phyloP scores from a whole-genome alignment of 495 filamentous ascomycete species.

The Glonium stellatum region DNA sequence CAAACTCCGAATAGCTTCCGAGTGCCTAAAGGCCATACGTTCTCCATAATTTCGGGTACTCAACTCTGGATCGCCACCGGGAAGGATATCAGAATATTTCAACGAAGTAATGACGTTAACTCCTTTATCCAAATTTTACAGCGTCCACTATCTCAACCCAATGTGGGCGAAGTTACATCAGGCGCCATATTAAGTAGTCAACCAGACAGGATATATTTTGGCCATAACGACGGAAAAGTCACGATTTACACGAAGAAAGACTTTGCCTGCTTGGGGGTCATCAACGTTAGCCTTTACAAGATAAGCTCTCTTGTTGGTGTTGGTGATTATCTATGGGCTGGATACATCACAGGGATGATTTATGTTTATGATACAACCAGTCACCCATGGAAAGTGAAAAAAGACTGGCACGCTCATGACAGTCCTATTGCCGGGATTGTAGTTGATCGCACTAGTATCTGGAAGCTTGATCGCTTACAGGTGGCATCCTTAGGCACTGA shows the following conservation, averaged over 20 bases:
- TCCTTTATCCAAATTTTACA: conserved; percentile 64
- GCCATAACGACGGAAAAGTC: conserved; percentile 89
- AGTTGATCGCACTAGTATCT: conserved; percentile 74
- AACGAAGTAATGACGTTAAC: conserved; percentile 60
- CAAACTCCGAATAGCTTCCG: conserved; percentile 60
- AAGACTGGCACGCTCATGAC: conserved; percentile 89
- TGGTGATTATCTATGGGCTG: conserved; percentile 84
- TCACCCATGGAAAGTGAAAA: conserved; percentile 80
- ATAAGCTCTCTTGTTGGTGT: conserved; percentile 82
- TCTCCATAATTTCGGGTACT: conserved; percentile 73
- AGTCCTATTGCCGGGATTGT: conserved; percentile 70
- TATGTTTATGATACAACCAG: conserved; percentile 81
- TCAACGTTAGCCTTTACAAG: conserved; percentile 89
- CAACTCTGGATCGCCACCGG: conserved; percentile 84
- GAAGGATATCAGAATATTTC: conserved; percentile 79
- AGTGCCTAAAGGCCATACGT: conserved; percentile 74
- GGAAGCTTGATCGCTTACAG: conserved; percentile 76
- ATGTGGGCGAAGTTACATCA: conserved; percentile 80
- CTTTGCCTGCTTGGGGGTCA: conserved; percentile 64
- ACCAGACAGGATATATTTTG: conserved; percentile 78
- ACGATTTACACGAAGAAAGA: conserved; percentile 76
- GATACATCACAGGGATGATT: conserved; percentile 90
- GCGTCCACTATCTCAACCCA: conserved; percentile 57
- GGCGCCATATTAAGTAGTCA: conserved; percentile 67
- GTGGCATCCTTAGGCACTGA: conserved; percentile 87